These are phyloP conservation scores for Boletus rubescentipes DNA, from an alignment of 768 basidiomycete species.

Conservation along the genomic window DNA sequence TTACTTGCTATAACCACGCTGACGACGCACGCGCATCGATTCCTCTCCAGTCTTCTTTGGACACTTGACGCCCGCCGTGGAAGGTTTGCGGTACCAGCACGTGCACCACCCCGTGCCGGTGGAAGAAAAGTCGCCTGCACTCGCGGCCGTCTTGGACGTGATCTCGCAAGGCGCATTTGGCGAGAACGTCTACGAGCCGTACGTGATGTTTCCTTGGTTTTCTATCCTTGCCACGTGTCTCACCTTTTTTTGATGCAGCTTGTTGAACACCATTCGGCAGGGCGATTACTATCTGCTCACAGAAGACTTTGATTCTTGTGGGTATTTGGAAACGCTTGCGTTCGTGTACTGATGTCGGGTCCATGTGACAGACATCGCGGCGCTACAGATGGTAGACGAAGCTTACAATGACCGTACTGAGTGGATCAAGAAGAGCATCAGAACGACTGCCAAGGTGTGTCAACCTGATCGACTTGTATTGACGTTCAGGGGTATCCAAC, in stretches of 20 bases:
- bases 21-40: background rate
- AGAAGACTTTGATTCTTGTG: slow-evolving; percentile 94
- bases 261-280: slow-evolving; percentile 74
- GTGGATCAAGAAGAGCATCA: slow-evolving; percentile 92
- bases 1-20: background rate
- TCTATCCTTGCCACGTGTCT: background rate
- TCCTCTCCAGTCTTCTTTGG: slow-evolving; percentile 82
- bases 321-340: slow-evolving; percentile 23
- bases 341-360: background rate
- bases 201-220: slow-evolving; percentile 30
- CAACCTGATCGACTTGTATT: slow-evolving; percentile 50
- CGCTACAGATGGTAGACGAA: slow-evolving; percentile 84
- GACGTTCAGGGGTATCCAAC: slow-evolving; percentile 49
- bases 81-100: slow-evolving; percentile 84
- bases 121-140: slow-evolving; percentile 78
- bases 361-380: slow-evolving; percentile 63
- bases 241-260: slow-evolving; percentile 38
- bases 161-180: slow-evolving; percentile 82
- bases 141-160: slow-evolving; percentile 75
- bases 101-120: slow-evolving; percentile 78
- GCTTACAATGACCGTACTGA: slow-evolving; percentile 80
- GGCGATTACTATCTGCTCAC: slow-evolving; percentile 79
- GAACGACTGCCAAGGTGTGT: slow-evolving; percentile 71
- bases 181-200: slow-evolving; percentile 83
- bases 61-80: slow-evolving; percentile 83